Conservation (phyloP, 2,329 filamentous ascomycete genomes). For the Monosporascus sp. region DNA sequence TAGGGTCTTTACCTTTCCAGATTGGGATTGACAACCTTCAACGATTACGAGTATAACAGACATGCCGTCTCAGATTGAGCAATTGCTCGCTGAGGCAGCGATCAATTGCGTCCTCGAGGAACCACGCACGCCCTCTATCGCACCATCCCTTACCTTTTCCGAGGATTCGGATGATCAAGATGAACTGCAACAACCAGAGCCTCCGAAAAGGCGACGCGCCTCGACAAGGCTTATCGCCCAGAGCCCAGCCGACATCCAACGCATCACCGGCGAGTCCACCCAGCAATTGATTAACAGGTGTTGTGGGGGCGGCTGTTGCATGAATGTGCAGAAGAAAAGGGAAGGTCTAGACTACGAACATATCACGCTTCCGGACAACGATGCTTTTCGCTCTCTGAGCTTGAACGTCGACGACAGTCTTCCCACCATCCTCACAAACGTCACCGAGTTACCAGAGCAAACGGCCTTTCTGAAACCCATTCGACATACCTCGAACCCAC, state of each 20-base stretch:
- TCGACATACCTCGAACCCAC: conserved; percentile 31
- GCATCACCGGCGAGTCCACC: conserved; percentile 60
- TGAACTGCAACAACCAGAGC: conserved; percentile 43
- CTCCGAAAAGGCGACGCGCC: conserved; percentile 54
- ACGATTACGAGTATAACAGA: conserved; percentile 1
- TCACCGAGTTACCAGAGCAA: conserved; percentile 69
- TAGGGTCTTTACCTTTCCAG: not conserved
- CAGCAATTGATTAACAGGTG: conserved; percentile 58
- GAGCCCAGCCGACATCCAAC: conserved; percentile 56
- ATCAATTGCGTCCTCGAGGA: conserved; percentile 41
- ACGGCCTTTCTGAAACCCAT: conserved; percentile 66
- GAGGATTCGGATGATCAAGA: conserved; percentile 57
- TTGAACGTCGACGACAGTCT: conserved; percentile 70
- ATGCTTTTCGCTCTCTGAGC: conserved; percentile 74
- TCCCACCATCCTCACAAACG: conserved; percentile 65
- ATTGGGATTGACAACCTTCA: not conserved
- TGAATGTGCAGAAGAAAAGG: conserved; percentile 41
- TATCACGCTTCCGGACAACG: conserved; percentile 66
- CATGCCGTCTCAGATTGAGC: conserved; percentile 33
- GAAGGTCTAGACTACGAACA: conserved; percentile 47
- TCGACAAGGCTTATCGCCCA: conserved; percentile 65
- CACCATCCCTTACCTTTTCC: conserved; percentile 59
- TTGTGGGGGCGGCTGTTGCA: conserved; percentile 61
- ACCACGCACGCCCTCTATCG: conserved; percentile 42
- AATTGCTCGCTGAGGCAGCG: conserved; percentile 35